Evolutionary conservation across 306 rosid genomes (phyloP).

Genomic region (Citrullus mucosospermus): DNA sequence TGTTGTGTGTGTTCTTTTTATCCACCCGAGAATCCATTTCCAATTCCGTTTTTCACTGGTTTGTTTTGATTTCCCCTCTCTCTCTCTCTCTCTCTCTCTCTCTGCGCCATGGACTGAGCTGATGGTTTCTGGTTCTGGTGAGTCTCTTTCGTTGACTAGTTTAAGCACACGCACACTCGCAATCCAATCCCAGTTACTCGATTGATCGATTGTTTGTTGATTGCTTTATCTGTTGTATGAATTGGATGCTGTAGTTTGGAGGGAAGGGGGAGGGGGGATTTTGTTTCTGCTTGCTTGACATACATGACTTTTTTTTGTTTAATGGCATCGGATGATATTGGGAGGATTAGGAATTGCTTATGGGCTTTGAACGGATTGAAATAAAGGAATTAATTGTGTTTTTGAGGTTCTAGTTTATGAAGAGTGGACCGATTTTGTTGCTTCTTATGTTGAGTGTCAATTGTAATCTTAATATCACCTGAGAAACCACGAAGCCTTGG

Average conservation of each 20-base stretch:
- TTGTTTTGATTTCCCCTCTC: not conserved
- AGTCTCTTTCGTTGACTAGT: slow-evolving; percentile 4
- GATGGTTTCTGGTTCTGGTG: not conserved
- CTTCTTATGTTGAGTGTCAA: not conserved
- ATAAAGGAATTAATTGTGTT: not conserved
- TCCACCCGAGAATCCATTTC: not conserved
- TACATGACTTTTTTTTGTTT: not conserved
- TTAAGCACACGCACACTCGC: not conserved
- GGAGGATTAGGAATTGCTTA: not conserved
- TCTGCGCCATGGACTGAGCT: not conserved
- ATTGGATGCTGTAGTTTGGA: not conserved
- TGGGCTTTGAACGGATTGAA: not conserved
- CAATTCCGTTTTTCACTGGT: not conserved
- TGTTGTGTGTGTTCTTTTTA: not conserved
- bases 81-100: not conserved
- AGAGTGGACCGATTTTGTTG: not conserved
- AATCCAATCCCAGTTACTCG: not conserved
- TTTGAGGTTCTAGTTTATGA: not conserved
- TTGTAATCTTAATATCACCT: not conserved
- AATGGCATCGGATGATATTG: not conserved
- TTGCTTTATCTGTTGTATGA: not conserved
- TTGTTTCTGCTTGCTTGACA: not conserved
- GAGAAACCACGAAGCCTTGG: not conserved
- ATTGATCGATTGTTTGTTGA: not conserved
- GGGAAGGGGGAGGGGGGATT: not conserved